Percentiles rank a stretch among this genome's conserved stretches.
These are phyloP conservation scores for Cucurbitaria berberidis DNA, from an alignment of 2,329 filamentous ascomycete genomes.

Conservation along the genomic window DNA sequence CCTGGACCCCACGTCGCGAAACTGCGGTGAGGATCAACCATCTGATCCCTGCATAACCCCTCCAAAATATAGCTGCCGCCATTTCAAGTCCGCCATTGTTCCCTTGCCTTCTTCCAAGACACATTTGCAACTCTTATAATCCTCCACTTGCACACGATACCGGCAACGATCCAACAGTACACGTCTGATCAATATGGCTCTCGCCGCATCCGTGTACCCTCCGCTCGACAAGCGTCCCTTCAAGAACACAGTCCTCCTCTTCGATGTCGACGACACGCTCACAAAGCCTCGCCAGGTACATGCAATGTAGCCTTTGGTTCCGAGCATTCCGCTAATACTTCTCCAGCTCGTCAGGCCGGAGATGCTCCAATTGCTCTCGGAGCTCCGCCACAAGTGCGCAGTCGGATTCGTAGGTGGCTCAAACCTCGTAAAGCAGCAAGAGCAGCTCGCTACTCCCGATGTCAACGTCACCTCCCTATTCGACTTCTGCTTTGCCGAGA, in stretches of 20 bases:
- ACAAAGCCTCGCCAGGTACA: constrained; percentile 77
- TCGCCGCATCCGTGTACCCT: constrained; percentile 63
- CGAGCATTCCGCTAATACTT: constrained; percentile 15
- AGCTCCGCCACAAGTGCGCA: constrained; percentile 83
- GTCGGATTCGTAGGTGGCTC: constrained; percentile 94
- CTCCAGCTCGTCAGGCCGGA: constrained; percentile 72
- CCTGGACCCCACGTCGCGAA: constrained; percentile 24
- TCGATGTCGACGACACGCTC: constrained; percentile 95
- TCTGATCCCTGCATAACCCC: constrained; percentile 31
- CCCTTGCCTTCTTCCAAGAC: constrained; percentile 12
- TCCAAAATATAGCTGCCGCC: constrained; percentile 20
- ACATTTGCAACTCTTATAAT: not conserved
- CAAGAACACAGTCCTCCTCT: constrained; percentile 92
- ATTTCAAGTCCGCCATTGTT: constrained; percentile 13
- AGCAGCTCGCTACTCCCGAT: constrained; percentile 77
- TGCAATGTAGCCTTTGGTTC: too few species aligned
- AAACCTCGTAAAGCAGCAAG: constrained; percentile 91
- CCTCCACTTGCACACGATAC: not conserved
- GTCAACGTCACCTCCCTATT: constrained; percentile 82
- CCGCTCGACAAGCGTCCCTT: constrained; percentile 82
- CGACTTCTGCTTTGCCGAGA: constrained; percentile 98
- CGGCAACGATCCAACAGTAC: not conserved
- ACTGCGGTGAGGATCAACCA: constrained; percentile 29
- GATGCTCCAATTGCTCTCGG: constrained; percentile 80
- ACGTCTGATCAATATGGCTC: constrained; percentile 45